Evolutionary conservation across 164 flowering plant species (phyloP).

Genomic region (Stephania cephalantha): DNA sequence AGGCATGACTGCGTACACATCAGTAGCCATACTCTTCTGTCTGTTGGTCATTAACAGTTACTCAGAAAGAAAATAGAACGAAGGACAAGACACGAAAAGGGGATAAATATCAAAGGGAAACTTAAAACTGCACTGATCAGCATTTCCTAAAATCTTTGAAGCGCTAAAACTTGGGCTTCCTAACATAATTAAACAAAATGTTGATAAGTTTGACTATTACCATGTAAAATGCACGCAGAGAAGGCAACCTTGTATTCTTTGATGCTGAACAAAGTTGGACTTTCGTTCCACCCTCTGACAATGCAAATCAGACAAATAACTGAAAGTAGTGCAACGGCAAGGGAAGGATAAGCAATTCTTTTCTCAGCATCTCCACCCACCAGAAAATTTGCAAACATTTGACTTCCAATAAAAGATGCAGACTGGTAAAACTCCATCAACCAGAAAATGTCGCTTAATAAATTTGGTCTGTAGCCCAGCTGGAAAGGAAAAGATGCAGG

Average conservation of each 20-base stretch:
- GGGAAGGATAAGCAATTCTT: conserved; percentile 34
- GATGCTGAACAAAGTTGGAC: conserved; percentile 21
- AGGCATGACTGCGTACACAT: conserved; percentile 63
- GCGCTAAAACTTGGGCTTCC: background rate
- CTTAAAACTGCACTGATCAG: background rate
- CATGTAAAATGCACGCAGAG: conserved; percentile 37
- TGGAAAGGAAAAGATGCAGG: conserved; percentile 30
- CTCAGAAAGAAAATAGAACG: background rate
- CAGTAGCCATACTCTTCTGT: conserved; percentile 78
- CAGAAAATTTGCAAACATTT: conserved; percentile 64
- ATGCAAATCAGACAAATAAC: conserved; percentile 35
- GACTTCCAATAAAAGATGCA: conserved; percentile 75
- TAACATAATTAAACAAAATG: background rate
- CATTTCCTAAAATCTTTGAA: background rate
- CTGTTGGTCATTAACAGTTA: conserved; percentile 27
- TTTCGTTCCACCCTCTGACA: conserved; percentile 40
- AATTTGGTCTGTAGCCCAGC: conserved; percentile 68
- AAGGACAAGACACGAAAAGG: background rate
- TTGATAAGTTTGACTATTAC: conserved; percentile 28
- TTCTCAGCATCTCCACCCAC: conserved; percentile 31
- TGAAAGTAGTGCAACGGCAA: conserved; percentile 41
- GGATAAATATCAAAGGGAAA: background rate
- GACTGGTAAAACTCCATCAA: conserved; percentile 74
- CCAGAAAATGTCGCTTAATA: conserved; percentile 76
- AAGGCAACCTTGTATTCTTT: conserved; percentile 43